Conservation (phyloP, 208 protist species). For the Leishmania arabica region DNA sequence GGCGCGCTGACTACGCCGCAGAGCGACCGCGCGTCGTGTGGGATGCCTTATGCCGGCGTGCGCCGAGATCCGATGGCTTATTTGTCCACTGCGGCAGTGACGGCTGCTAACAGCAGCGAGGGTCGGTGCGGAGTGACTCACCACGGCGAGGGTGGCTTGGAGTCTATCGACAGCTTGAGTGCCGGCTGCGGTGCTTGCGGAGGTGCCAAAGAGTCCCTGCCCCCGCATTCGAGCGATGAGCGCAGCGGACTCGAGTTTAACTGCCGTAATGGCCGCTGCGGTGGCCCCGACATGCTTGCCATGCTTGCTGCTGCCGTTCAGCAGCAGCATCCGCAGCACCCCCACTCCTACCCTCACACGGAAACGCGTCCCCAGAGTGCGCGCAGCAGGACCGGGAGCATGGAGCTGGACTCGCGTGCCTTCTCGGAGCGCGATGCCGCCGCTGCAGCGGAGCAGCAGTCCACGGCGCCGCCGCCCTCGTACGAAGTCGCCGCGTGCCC, state of each 20-base stretch:
- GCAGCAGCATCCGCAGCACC: slow-evolving; percentile 12
- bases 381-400: slow-evolving; percentile 4
- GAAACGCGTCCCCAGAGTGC: slow-evolving; percentile 10
- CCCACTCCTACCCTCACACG: neutral
- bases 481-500: slow-evolving; percentile 7
- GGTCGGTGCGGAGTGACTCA: neutral
- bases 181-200: neutral
- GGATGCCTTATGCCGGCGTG: slow-evolving; percentile 9
- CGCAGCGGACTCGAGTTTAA: neutral
- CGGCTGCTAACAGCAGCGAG: neutral
- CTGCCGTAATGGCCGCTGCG: slow-evolving; percentile 7
- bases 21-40: slow-evolving; percentile 6
- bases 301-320: slow-evolving; percentile 33
- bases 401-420: slow-evolving; percentile 8
- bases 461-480: slow-evolving; percentile 7
- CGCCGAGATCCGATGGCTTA: slow-evolving; percentile 25
- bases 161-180: neutral
- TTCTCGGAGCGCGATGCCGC: slow-evolving; percentile 9
- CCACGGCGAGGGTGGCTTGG: neutral
- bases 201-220: neutral
- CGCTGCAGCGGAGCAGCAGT: neutral
- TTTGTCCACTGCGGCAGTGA: slow-evolving; percentile 20
- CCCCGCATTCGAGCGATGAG: neutral
- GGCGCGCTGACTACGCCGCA: slow-evolving; percentile 15
- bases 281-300: slow-evolving; percentile 21